Evolutionary conservation across 768 basidiomycete species (phyloP).

Genomic region (Trametes cubensis): DNA sequence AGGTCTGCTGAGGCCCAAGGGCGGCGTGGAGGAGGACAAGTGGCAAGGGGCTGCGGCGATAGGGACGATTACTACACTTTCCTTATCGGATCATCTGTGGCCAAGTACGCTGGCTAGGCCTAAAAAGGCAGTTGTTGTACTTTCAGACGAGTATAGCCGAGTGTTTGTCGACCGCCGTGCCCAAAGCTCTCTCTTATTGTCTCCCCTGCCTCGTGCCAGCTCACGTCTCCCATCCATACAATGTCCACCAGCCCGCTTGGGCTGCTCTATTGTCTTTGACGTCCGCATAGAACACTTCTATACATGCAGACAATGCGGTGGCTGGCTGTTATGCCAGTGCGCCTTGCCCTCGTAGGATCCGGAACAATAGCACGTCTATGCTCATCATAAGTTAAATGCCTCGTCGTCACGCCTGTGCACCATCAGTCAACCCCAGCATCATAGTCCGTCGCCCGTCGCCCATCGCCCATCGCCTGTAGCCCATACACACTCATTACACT

Average conservation of each 20-base stretch:
- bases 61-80: constrained; percentile 8
- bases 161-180: constrained; percentile 6
- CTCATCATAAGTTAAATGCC: neutral
- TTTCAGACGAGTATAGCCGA: neutral
- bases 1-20: no score
- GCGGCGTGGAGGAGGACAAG: neutral
- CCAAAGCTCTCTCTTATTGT: constrained; percentile 7
- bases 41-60: neutral
- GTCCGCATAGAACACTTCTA: neutral
- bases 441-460: neutral
- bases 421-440: neutral
- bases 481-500: neutral
- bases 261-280: constrained; percentile 7
- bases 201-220: constrained; percentile 5
- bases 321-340: neutral
- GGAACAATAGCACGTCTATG: constrained; percentile 13
- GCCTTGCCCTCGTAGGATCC: neutral
- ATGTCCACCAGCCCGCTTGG: neutral
- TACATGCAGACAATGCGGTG: neutral
- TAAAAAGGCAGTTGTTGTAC: constrained; percentile 6
- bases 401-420: no score
- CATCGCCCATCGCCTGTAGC: neutral
- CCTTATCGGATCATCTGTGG: constrained; percentile 14
- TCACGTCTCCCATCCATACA: neutral
- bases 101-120: neutral